Evolutionary conservation across 1,139 yeast species (phyloP), one percentile per base, ranked within the genome.

Genomic region (Geotrichum citri-aurantii): DNA sequence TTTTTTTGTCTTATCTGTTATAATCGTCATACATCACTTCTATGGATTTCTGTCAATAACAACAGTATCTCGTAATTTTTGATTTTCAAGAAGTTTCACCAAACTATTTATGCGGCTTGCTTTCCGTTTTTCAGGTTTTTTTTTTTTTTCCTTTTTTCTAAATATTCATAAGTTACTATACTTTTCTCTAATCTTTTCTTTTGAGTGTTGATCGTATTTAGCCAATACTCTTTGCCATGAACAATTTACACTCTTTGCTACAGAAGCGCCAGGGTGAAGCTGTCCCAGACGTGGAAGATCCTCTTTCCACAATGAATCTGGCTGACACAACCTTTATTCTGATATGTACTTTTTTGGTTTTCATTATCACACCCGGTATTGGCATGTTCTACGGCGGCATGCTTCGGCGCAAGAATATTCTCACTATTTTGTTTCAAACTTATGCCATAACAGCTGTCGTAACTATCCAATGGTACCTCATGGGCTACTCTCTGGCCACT

Each of bases 401-500:
- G 64, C 83, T 92, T 12, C 81, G 96, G 75, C 87, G 88, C 71
- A 88, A 88, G 73, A 95, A 88, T 69, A 95, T 95, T n/a, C 76
- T 88, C 60, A 85, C 95, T 23, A 76, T 89, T 61, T 74, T 88
- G 63, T 88, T 95, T 92, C 92, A 95, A 23, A 47, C 59, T 21
- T 54, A 88, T 69, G 87, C 86, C 88, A 88, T 92, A 14, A 83
- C 83, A 19, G 85, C 91, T 69, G 75, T 88, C 50, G 81, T 88
- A 5, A 76, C 84, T 1, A 86, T 89, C 78, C 95, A 88, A 69
- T 93, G 98, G 98, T 93, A 91, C 73, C 89, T 93, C 70, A 92
- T 98, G 98, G 98, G 98, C 26, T 93, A 89, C 71, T 89, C 97
- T 0, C 76, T 93, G 53, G 95, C 98, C 2, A 90, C 92, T 67